A percentile compares a stretch with the other conserved stretches of the same genome.
Conservation (phyloP, 2,329 filamentous ascomycete species). For the Diaporthe longicolla region DNA sequence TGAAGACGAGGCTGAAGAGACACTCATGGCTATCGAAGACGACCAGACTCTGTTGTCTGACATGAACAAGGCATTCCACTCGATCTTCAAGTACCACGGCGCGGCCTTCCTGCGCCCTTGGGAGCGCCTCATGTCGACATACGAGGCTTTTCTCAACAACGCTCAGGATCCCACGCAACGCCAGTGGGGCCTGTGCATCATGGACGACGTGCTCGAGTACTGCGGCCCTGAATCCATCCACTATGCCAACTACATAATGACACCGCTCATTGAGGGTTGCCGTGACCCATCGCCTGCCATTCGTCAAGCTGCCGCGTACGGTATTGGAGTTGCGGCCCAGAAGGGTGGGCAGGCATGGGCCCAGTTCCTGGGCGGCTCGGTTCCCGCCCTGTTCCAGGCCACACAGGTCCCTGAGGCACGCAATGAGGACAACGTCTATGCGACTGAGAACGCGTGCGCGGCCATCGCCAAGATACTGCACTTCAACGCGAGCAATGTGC, state of each 20-base stretch:
- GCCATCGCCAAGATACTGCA: constrained; percentile 97
- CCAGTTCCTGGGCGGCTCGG: constrained; percentile 84
- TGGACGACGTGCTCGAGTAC: constrained; percentile 98
- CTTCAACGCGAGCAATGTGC: constrained; percentile 84
- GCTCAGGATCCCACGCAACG: constrained; percentile 90
- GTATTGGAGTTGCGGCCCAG: constrained; percentile 94
- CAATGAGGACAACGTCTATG: constrained; percentile 94
- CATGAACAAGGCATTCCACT: constrained; percentile 99
- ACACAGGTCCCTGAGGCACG: constrained; percentile 85
- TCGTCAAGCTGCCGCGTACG: constrained; percentile 95
- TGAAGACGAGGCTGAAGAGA: constrained; percentile 88
- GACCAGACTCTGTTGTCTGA: constrained; percentile 96
- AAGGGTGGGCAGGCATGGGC: constrained; percentile 90
- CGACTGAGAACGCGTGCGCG: constrained; percentile 96
- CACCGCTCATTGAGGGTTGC: constrained; percentile 89
- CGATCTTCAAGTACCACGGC: constrained; percentile 97
- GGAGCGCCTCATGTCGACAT: constrained; percentile 88
- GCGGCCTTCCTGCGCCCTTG: constrained; percentile 87
- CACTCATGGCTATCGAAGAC: constrained; percentile 92
- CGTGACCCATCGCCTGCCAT: constrained; percentile 90
- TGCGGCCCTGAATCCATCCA: constrained; percentile 90
- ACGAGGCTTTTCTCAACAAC: constrained; percentile 84
- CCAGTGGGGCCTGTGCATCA: constrained; percentile 99
- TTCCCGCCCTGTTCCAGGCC: constrained; percentile 88
- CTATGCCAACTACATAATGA: constrained; percentile 88